These are phyloP conservation scores for Zhuliangozyma blackwelliae DNA, from an alignment of 1,139 yeast species.

Conservation along the genomic window DNA sequence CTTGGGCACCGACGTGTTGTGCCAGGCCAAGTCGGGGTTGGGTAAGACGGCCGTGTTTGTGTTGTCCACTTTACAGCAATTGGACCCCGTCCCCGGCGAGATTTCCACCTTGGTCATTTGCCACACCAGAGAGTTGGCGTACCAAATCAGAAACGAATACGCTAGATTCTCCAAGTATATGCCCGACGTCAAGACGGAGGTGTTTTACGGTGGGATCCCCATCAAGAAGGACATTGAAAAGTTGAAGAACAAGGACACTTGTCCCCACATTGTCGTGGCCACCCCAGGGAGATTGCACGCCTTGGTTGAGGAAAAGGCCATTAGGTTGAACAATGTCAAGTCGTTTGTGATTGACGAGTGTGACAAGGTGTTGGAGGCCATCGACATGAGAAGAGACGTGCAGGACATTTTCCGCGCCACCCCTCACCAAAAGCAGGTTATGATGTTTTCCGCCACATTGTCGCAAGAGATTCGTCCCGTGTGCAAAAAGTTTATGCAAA, in stretches of 20 bases:
- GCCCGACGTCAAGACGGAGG: constrained; percentile 97
- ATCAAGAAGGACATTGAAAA: constrained; percentile 82
- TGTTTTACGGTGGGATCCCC: constrained; percentile 94
- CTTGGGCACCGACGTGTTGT: constrained; percentile 94
- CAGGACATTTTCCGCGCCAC: constrained; percentile 97
- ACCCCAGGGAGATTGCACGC: constrained; percentile 98
- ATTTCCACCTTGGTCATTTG: constrained; percentile 91
- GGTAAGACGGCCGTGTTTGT: constrained; percentile 99
- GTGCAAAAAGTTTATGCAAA: constrained; percentile 97
- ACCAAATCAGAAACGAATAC: constrained; percentile 96
- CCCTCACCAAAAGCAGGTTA: constrained; percentile 97
- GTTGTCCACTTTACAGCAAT: constrained; percentile 90
- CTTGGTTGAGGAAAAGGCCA: constrained; percentile 83
- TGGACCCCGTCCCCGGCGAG: constrained; percentile 97
- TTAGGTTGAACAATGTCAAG: constrained; percentile 85
- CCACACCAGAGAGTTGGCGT: constrained; percentile 98
- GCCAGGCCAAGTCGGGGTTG: constrained; percentile 99
- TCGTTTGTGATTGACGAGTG: constrained; percentile 97
- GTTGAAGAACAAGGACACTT: constrained; percentile 86
- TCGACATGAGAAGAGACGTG: constrained; percentile 97
- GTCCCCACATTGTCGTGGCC: constrained; percentile 96
- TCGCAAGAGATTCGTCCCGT: constrained; percentile 94
- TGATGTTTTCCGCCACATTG: constrained; percentile 98
- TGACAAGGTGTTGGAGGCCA: constrained; percentile 90
- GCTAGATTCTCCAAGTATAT: constrained; percentile 96